Base-by-base conservation (phyloP, 164 flowering plant species). In the Vitis cinerea region DNA sequence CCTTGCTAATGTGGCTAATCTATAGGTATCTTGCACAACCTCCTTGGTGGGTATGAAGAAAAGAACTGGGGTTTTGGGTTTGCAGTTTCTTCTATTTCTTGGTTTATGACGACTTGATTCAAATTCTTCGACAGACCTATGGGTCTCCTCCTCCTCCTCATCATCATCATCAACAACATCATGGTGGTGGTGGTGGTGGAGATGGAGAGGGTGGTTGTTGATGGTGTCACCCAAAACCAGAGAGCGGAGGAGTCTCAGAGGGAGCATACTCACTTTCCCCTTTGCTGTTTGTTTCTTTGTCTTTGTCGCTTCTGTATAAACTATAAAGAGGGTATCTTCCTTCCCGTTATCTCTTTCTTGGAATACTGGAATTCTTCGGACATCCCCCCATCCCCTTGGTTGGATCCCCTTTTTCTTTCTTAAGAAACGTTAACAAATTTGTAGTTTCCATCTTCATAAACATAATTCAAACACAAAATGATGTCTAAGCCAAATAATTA, bases 181-280 rank as follows among this genome's bases (percentile, higher is more conserved):
- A 49, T 64, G 62, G 59, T 11, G 3, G 68, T 23, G 31, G 9
- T 23, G 23, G 23, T 19, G 44, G 11, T 49, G 70, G 64, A 57
- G 10, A 0, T 62, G 72, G 23, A 69, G 72, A 37, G 59, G 69
- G 66, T 78, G 79, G 63, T 69, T 68, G 80, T 62, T 76, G 10
- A 84, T 71, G 75, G 84, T 59, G 59, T 85, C 84, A 27, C 86
- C 83, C 14, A 83, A 59, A 50, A 86, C 80, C 67, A 88, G 81
- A 74, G 92, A 86, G 50, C 87, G 86, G 0, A 87, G 78, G 70
- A 87, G 82, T 85, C 83, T 83, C 52, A 87, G 70, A 23, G 90
- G 80, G 14, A 87, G 82, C 93, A 88, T 88, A 19, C 12, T 72
- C n/a, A 51, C 61, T 37, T 27, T 23, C 31, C 29, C 63, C 15